A percentile compares a stretch with the other conserved stretches of the same genome.
These are phyloP conservation scores for Jacaranda copaia DNA, from an alignment of 257 asterid genomes.

Conservation along the genomic window DNA sequence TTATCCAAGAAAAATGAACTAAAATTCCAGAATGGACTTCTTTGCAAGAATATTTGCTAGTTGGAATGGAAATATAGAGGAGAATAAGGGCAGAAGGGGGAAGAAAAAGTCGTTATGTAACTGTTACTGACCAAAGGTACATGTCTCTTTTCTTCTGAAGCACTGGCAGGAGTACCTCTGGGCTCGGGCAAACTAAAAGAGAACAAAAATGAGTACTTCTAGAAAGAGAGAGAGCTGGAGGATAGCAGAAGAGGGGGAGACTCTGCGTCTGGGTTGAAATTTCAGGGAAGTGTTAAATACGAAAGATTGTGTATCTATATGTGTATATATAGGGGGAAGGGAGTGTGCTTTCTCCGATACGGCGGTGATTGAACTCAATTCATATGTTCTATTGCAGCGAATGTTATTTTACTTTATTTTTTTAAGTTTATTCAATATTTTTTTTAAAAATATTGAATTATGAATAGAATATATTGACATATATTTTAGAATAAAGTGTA, in stretches of 20 bases:
- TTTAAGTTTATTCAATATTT: too few species aligned
- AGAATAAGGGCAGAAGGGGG: neutral
- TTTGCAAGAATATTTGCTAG: neutral
- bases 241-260: constrained; percentile 13
- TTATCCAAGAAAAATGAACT: neutral
- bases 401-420: too few species aligned
- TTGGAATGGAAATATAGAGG: constrained; percentile 2
- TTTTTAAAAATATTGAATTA: too few species aligned
- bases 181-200: constrained; percentile 17
- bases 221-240: neutral
- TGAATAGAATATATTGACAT: too few species aligned
- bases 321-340: constrained; percentile 16
- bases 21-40: neutral
- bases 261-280: neutral
- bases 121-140: constrained; percentile 51
- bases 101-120: constrained; percentile 12
- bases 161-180: too few species aligned
- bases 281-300: constrained; percentile 22
- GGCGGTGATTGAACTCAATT: too few species aligned
- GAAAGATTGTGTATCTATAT: neutral
- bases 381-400: too few species aligned
- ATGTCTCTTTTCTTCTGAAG: constrained; percentile 19
- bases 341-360: constrained; percentile 7
- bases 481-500: too few species aligned
- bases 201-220: neutral